Base-by-base conservation (phyloP, 225 moss, liverwort and hornwort species). In the Physcomitrellopsis africana region DNA sequence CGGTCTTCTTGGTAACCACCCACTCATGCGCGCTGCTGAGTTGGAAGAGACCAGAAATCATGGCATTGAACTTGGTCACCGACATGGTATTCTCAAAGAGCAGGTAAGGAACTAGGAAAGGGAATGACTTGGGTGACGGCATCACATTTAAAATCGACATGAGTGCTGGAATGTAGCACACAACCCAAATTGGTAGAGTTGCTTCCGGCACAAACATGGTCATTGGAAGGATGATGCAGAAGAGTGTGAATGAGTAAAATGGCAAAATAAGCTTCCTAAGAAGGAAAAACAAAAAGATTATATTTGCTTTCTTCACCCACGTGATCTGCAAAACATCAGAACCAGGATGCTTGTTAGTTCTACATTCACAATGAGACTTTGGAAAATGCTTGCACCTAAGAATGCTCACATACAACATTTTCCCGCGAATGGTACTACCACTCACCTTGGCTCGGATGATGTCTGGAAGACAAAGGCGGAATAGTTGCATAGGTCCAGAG, bases 121-220 rank as follows among this genome's bases (percentile, higher is more conserved):
- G 89, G 69, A 89, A 84, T 37, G 89, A 86, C 63, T 72, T 79
- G 2, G 86, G 89, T 47, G 89, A 81, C 14, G 89, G 89, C 44
- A 89, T 68, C 27, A 89, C 70, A 27, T 89, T 89, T 70, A 89
- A 60, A 47, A 89, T 65, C 22, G 89, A 89, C 89, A 89, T 84
- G 32, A 86, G 55, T 19, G 86, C 89, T 29, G 89, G 89, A 74
- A 89, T 79, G 65, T 86, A 89, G 74, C 89, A 89, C 76, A 89
- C 85, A 47, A 89, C 89, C 89, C 89, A 89, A 17, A 89, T 76
- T 63, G 89, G 89, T 51, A 89, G 83, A 55, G 76, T 81, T 68
- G 86, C 89, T 77, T 89, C 89, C 14, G 89, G 89, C 65, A 89
- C 86, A 61, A 89, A 89, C 89, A 89, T 89, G 12, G 89, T 89